Percentiles rank a stretch among this genome's conserved stretches.
phyloP scores from a whole-genome alignment of 257 asterid genomes.

The Ajuga chamaepitys region DNA sequence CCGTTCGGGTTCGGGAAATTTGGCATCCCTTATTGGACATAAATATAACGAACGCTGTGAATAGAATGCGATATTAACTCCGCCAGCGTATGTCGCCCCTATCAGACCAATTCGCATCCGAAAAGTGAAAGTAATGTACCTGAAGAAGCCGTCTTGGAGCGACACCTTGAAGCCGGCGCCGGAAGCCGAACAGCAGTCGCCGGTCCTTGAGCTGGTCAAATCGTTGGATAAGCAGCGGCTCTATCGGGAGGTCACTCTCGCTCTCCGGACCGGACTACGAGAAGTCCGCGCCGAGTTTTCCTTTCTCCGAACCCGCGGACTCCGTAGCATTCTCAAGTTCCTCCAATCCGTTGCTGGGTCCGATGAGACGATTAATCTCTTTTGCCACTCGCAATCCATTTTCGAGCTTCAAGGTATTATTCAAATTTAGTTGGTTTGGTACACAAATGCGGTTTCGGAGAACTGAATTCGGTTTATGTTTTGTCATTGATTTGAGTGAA shows the following conservation, averaged over 20 bases:
- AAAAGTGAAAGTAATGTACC: conserved; percentile 36
- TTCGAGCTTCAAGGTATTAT: conserved; percentile 72
- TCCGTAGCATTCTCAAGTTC: conserved; percentile 74
- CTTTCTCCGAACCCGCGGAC: conserved; percentile 78
- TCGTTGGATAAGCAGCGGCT: conserved; percentile 74
- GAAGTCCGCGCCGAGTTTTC: conserved; percentile 92
- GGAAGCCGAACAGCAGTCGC: conserved; percentile 38
- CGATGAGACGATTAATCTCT: conserved; percentile 60
- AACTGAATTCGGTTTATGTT: background rate
- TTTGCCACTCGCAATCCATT: conserved; percentile 70
- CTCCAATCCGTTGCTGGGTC: conserved; percentile 81
- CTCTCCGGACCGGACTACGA: conserved; percentile 76
- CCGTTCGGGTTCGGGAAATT: too few species aligned
- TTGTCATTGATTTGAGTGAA: background rate
- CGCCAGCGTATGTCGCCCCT: too few species aligned
- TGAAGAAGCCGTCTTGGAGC: conserved; percentile 89
- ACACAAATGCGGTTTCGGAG: background rate
- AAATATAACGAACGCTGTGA: too few species aligned
- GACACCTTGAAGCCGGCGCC: conserved; percentile 32
- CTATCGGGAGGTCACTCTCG: conserved; percentile 83
- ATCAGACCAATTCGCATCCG: too few species aligned
- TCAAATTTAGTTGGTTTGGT: background rate
- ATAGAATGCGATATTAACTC: too few species aligned
- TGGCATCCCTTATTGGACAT: too few species aligned
- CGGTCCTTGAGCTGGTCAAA: conserved; percentile 68